Evolutionary conservation across 352 stramenopile species (phyloP).

Genomic region (Phytophthora podocarpi): DNA sequence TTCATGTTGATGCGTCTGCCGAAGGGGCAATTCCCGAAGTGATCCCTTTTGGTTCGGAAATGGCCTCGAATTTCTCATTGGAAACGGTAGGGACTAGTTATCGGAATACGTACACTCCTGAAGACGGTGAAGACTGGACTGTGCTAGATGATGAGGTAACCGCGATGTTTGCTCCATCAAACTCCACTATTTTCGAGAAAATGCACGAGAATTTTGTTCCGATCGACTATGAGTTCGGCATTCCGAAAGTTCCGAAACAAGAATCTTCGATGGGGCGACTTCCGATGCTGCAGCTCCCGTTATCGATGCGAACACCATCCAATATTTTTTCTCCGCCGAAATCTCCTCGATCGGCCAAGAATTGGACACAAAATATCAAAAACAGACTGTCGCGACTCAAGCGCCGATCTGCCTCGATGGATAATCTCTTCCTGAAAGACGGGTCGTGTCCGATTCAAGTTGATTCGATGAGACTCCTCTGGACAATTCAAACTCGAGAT

Average conservation of each 20-base stretch:
- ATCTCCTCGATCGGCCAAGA: slow-evolving; percentile 43
- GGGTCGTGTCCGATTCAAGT: slow-evolving; percentile 81
- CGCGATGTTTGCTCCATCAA: slow-evolving; percentile 37
- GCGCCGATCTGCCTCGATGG: slow-evolving; percentile 66
- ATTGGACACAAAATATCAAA: slow-evolving; percentile 63
- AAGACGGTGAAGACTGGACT: slow-evolving; percentile 21
- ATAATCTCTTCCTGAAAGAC: slow-evolving; percentile 74
- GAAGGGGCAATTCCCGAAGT: slow-evolving; percentile 11
- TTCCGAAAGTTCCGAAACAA: slow-evolving; percentile 32
- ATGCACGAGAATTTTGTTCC: slow-evolving; percentile 57
- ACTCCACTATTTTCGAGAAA: slow-evolving; percentile 34
- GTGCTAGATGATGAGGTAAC: slow-evolving; percentile 33
- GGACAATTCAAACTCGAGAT: slow-evolving; percentile 80
- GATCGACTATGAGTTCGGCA: slow-evolving; percentile 53
- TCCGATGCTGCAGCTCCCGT: slow-evolving; percentile 18
- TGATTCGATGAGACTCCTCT: slow-evolving; percentile 81
- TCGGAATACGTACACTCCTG: slow-evolving; percentile 31
- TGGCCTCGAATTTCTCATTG: slow-evolving; percentile 61
- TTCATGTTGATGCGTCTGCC: slow-evolving; percentile 27
- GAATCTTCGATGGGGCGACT: slow-evolving; percentile 8
- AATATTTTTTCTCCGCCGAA: slow-evolving; percentile 8
- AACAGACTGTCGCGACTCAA: slow-evolving; percentile 61
- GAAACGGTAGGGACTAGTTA: slow-evolving; percentile 71
- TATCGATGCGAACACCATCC: slow-evolving; percentile 18
- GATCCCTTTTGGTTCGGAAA: slow-evolving; percentile 41